Conservation (phyloP, 768 basidiomycete species). For the Boletus sp. region DNA sequence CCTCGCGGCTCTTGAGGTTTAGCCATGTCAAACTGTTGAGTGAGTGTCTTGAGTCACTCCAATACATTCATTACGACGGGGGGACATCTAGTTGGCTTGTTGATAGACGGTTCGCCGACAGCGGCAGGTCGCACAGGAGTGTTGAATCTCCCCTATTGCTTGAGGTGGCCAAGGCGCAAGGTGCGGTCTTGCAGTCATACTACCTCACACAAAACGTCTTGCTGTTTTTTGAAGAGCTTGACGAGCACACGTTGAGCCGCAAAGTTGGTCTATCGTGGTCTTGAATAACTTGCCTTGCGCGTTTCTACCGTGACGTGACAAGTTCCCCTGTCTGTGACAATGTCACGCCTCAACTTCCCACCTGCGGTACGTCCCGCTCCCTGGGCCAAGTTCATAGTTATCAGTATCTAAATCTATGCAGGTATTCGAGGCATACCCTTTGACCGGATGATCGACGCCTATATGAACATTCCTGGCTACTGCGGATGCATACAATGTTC, state of each 20-base stretch:
- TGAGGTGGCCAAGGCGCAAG: neutral
- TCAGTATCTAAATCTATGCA: conserved; percentile 1
- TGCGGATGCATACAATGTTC: neutral
- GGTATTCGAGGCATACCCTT: conserved; percentile 5
- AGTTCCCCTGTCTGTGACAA: conserved; percentile 27
- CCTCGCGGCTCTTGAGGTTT: neutral
- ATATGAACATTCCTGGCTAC: neutral
- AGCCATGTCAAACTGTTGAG: conserved; percentile 18
- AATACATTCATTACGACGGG: conserved; percentile 21
- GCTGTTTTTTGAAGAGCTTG: conserved; percentile 23
- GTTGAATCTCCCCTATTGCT: conserved; percentile 7
- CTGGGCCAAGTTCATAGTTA: neutral
- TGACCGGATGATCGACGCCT: neutral
- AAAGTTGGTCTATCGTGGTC: conserved; percentile 26
- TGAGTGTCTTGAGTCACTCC: conserved; percentile 35
- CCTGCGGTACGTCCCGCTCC: conserved; percentile 1
- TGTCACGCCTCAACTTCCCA: conserved; percentile 21
- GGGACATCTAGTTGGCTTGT: conserved; percentile 18
- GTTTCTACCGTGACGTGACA: conserved; percentile 27
- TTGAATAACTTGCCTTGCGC: conserved; percentile 31
- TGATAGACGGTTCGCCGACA: conserved; percentile 1
- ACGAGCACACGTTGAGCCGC: conserved; percentile 30
- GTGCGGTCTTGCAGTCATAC: conserved; percentile 21
- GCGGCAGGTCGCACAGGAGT: neutral
- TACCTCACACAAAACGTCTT: conserved; percentile 30